Conservation (phyloP, 495 filamentous ascomycete species). For the Penicillium flavigenum region DNA sequence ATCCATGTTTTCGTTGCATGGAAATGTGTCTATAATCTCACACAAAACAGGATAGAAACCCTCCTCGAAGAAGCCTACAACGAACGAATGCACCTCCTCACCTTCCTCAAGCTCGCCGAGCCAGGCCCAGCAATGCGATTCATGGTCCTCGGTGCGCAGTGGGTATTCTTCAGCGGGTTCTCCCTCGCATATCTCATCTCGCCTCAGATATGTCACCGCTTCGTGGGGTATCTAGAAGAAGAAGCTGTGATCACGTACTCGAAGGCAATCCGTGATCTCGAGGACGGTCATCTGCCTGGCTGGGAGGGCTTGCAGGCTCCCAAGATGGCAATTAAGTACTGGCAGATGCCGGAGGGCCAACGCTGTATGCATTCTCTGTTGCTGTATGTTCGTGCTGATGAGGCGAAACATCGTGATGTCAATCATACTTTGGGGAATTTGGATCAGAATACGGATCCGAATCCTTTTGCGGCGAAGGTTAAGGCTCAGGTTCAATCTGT, state of each 20-base stretch:
- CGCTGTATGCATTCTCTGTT: constrained; percentile 80
- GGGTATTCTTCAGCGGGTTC: constrained; percentile 88
- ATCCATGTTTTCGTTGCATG: background rate
- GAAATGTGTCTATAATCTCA: background rate
- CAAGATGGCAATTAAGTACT: constrained; percentile 81
- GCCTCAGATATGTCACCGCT: constrained; percentile 85
- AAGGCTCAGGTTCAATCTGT: constrained; percentile 43
- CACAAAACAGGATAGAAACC: constrained; percentile 59
- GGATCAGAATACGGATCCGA: constrained; percentile 76
- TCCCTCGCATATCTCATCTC: constrained; percentile 86
- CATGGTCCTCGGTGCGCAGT: constrained; percentile 75
- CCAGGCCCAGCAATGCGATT: constrained; percentile 80
- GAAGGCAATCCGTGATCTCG: constrained; percentile 76
- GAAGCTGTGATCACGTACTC: constrained; percentile 94
- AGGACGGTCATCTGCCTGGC: constrained; percentile 72
- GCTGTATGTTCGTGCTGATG: constrained; percentile 83
- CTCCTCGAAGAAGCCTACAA: constrained; percentile 91
- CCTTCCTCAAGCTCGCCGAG: constrained; percentile 85
- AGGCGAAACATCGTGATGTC: constrained; percentile 90
- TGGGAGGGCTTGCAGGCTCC: constrained; percentile 79
- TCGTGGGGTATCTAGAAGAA: constrained; percentile 93
- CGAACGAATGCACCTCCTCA: constrained; percentile 90
- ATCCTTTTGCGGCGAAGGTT: constrained; percentile 81
- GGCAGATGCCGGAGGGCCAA: constrained; percentile 81
- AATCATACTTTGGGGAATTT: constrained; percentile 90